Base-by-base conservation (phyloP, 768 basidiomycete species). In the Termitomyces sp. region DNA sequence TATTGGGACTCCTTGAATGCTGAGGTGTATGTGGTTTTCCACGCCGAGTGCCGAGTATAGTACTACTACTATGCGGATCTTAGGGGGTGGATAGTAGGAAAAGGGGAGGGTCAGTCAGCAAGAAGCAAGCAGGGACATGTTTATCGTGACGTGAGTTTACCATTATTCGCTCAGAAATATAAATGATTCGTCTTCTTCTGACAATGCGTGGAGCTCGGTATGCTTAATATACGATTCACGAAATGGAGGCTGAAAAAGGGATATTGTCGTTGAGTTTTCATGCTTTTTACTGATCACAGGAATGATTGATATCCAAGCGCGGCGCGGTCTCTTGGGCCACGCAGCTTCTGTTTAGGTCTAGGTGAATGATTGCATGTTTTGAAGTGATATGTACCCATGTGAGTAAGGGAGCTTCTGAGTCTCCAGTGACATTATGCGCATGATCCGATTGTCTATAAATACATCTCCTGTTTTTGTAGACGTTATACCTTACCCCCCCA, bases 81-180 rank as follows among this genome's bases (percentile, higher is more conserved):
- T 58, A 59, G 63, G 63, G 65, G 63, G 65, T 47, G 63, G 65
- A 56, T 61, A 61, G 60, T 62, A 18, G 38, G 61, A 20, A 44
- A 12, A 7, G 20, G 59, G 65, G 57, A 67, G 53, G 42, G 16
- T 18, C 18, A 30, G 12, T 53, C 24, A 35, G 33, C 36, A 28
- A 40, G 51, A n/a, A 42, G 49, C 53, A 54, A 56, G 45, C 60
- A 49, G 59, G 52, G 54, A 57, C 51, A 53, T 61, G 63, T 53
- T 51, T 66, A 56, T 26, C 42, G 69, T 71, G 68, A 72, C 77
- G 82, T 83, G 81, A 84, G 81, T 83, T 82, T 77, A 76, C 76
- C 72, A 72, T 79, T 77, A 77, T 75, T 68, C 65, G 66, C 69
- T 71, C 71, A 69, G 71, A 73, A 66, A 69, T 73, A 66, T 76